Percentiles rank a stretch among this genome's conserved stretches.
These are phyloP conservation scores for Phytophthora hybrid DNA, from an alignment of 352 stramenopile species.

Conservation along the genomic window DNA sequence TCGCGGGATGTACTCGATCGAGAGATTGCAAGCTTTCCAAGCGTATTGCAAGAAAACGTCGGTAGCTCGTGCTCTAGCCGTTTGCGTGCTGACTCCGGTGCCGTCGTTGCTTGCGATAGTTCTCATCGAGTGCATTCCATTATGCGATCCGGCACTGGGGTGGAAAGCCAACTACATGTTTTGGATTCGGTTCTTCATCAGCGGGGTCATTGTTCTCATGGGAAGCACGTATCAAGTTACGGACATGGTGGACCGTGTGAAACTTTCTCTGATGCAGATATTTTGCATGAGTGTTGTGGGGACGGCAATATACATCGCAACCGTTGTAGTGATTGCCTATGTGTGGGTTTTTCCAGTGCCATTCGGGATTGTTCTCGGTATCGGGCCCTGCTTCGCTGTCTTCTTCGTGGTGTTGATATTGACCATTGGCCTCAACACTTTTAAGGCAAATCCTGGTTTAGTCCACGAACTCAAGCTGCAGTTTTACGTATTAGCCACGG, in stretches of 20 bases:
- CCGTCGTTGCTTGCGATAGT: conserved; percentile 16
- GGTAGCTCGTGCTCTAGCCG: background rate
- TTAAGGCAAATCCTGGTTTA: conserved; percentile 12
- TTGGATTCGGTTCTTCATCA: conserved; percentile 33
- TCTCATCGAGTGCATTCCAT: conserved; percentile 22
- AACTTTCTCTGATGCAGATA: conserved; percentile 12
- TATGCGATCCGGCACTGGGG: conserved; percentile 15
- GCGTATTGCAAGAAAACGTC: conserved; percentile 36
- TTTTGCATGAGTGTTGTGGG: conserved; percentile 11
- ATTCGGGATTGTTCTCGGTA: conserved; percentile 38
- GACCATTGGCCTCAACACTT: conserved; percentile 17
- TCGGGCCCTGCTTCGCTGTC: conserved; percentile 18
- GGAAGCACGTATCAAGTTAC: conserved; percentile 18
- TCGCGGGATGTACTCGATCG: conserved; percentile 48
- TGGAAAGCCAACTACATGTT: conserved; percentile 38
- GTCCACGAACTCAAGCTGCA: conserved; percentile 15
- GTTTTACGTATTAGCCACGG: conserved; percentile 20
- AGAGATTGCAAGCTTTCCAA: conserved; percentile 43
- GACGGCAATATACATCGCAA: conserved; percentile 23
- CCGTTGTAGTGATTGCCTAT: conserved; percentile 23
- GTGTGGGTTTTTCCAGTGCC: conserved; percentile 49
- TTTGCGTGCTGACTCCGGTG: conserved; percentile 30
- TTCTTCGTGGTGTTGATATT: conserved; percentile 20
- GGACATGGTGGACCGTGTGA: conserved; percentile 20
- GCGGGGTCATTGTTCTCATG: conserved; percentile 12